Conservation (phyloP, 768 basidiomycete species). For the Rhodotorula diobovata region DNA sequence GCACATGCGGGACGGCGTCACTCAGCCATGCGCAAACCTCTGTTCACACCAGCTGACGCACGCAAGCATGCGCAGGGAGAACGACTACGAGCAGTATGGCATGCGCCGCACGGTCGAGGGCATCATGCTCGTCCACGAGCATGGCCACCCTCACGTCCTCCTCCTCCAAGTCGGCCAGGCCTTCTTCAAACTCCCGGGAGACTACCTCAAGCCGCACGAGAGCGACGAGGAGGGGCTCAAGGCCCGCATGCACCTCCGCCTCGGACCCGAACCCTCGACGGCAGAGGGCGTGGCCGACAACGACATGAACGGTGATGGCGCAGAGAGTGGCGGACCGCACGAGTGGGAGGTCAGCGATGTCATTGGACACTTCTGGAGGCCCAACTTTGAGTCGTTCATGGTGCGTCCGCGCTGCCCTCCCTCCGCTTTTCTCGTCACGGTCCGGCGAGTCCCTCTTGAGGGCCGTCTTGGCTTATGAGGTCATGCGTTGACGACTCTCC, state of each 20-base stretch:
- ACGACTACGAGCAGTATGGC: constrained; percentile 94
- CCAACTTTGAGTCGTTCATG: constrained; percentile 98
- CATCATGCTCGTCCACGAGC: constrained; percentile 85
- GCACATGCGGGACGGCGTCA: no score
- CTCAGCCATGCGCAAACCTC: no score
- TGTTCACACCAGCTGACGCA: no score
- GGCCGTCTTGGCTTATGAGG: no score
- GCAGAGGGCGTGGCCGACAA: not conserved
- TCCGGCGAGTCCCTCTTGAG: no score
- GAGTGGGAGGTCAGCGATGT: constrained; percentile 97
- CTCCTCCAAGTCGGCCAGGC: constrained; percentile 98
- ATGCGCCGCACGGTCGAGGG: constrained; percentile 79
- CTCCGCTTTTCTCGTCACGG: not conserved
- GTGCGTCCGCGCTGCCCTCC: constrained; percentile 53
- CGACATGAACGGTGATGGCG: constrained; percentile 42
- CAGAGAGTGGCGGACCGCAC: constrained; percentile 57
- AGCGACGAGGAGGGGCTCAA: constrained; percentile 88
- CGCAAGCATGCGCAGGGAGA: constrained; percentile 52
- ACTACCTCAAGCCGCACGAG: constrained; percentile 95
- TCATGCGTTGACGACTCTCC: not conserved
- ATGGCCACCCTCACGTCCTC: constrained; percentile 85
- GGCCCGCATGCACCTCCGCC: constrained; percentile 76
- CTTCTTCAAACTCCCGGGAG: constrained; percentile 98
- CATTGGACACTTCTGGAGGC: constrained; percentile 97
- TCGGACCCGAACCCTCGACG: constrained; percentile 48